These are phyloP conservation scores for Talaromyces rugulosus DNA, from an alignment of 2,329 filamentous ascomycete genomes.

Conservation along the genomic window DNA sequence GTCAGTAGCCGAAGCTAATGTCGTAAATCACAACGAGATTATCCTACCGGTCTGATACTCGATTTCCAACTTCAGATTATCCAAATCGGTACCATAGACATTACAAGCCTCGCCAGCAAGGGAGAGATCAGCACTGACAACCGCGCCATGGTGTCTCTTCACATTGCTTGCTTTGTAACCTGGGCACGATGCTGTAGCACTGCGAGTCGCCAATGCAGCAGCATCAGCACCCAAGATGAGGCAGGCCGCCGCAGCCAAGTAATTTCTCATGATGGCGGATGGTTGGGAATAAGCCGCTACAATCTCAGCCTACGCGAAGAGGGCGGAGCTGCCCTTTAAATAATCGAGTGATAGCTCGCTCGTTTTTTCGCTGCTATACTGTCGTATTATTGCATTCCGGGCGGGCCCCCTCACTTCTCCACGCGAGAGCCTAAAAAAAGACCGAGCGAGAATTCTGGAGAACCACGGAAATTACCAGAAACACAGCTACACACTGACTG, in stretches of 20 bases:
- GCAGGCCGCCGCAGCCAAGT: conserved; percentile 4
- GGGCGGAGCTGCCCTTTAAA: background rate
- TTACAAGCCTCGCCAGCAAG: conserved; percentile 65
- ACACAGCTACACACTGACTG: background rate
- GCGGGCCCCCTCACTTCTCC: background rate
- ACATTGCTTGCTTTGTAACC: conserved; percentile 37
- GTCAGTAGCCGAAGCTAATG: background rate
- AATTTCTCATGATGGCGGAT: background rate
- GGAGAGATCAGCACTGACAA: conserved; percentile 55
- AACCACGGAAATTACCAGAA: background rate
- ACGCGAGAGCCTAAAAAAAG: background rate
- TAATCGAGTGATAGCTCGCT: background rate
- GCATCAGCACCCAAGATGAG: conserved; percentile 11
- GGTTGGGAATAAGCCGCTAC: too few species aligned
- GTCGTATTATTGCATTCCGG: background rate
- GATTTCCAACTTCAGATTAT: conserved; percentile 54
- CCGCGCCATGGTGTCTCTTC: conserved; percentile 32
- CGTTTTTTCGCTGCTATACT: background rate
- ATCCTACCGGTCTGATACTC: conserved; percentile 57
- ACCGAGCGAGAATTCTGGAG: background rate
- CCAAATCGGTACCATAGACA: conserved; percentile 55
- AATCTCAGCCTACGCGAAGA: background rate
- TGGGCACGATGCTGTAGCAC: conserved; percentile 23
- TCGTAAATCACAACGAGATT: background rate
- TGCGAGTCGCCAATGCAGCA: conserved; percentile 8